These are phyloP conservation scores for Aspergillus sclerotiicarbonarius DNA, from an alignment of 495 filamentous ascomycete genomes.

Conservation along the genomic window DNA sequence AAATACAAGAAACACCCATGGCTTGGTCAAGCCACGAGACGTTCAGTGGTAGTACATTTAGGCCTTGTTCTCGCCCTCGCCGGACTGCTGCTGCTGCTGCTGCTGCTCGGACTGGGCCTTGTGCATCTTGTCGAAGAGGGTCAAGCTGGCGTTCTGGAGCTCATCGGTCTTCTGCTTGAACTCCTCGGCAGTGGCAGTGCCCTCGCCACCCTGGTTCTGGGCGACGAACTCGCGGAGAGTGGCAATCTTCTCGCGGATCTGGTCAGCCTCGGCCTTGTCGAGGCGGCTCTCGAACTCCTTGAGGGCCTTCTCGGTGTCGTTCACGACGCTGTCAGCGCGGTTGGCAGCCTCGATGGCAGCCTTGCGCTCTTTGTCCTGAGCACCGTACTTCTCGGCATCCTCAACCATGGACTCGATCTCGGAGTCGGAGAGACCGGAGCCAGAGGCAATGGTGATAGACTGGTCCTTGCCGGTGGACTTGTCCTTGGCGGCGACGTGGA, in stretches of 20 bases:
- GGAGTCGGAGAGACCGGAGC: slow-evolving; percentile 90
- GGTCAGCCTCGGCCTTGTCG: slow-evolving; percentile 92
- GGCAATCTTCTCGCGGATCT: slow-evolving; percentile 91
- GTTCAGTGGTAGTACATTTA: slow-evolving; percentile 43
- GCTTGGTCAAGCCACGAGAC: not conserved
- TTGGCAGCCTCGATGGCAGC: slow-evolving; percentile 90
- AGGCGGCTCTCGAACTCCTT: slow-evolving; percentile 95
- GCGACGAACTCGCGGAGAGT: slow-evolving; percentile 83
- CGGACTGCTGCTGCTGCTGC: slow-evolving; percentile 46
- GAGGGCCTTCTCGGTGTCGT: slow-evolving; percentile 97
- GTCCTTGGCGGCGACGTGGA: slow-evolving; percentile 98
- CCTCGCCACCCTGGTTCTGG: slow-evolving; percentile 94
- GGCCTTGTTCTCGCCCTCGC: slow-evolving; percentile 79
- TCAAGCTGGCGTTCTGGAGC: slow-evolving; percentile 91
- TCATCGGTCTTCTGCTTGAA: slow-evolving; percentile 98
- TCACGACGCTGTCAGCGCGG: slow-evolving; percentile 91
- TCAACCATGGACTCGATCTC: slow-evolving; percentile 98
- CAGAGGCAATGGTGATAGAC: slow-evolving; percentile 98
- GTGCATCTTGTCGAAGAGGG: slow-evolving; percentile 99
- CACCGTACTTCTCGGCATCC: slow-evolving; percentile 95
- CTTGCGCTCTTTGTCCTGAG: slow-evolving; percentile 96
- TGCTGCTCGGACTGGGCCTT: slow-evolving; percentile 79
- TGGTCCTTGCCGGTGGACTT: slow-evolving; percentile 99
- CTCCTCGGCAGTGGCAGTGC: slow-evolving; percentile 76
- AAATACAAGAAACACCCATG: slow-evolving; percentile 32